These are phyloP conservation scores for Letharia lupina DNA, from an alignment of 495 filamentous ascomycete genomes.

Conservation along the genomic window DNA sequence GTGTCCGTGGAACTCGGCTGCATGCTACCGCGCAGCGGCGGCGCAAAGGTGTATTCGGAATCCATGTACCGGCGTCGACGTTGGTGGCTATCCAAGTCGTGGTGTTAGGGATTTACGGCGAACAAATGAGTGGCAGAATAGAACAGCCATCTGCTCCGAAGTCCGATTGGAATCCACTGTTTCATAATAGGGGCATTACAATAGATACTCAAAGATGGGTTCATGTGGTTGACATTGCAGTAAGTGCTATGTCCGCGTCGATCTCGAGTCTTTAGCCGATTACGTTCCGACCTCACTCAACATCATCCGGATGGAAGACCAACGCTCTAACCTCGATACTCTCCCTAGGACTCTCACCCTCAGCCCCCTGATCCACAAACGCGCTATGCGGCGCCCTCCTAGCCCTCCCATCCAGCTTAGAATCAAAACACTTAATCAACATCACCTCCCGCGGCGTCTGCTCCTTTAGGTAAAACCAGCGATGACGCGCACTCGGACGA, in stretches of 20 bases:
- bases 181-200: background rate
- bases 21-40: slow-evolving; percentile 63
- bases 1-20: slow-evolving; percentile 62
- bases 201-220: background rate
- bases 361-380: slow-evolving; percentile 47
- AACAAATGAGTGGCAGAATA: slow-evolving; percentile 42
- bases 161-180: background rate
- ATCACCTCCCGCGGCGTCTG: slow-evolving; percentile 53
- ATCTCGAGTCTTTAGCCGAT: background rate
- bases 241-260: background rate
- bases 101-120: slow-evolving; percentile 59
- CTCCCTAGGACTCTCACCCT: slow-evolving; percentile 43
- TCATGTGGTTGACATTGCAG: background rate
- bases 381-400: slow-evolving; percentile 53
- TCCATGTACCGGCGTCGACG: slow-evolving; percentile 62
- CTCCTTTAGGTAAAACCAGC: slow-evolving; percentile 45
- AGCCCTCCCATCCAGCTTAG: slow-evolving; percentile 47
- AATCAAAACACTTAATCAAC: slow-evolving; percentile 67
- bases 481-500: slow-evolving; percentile 33
- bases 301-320: slow-evolving; percentile 22
- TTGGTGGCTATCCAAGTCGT: slow-evolving; percentile 60
- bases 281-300: slow-evolving; percentile 8
- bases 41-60: slow-evolving; percentile 71
- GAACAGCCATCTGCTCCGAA: background rate
- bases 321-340: slow-evolving; percentile 41